Percentiles rank a stretch among this genome's conserved stretches.
These are phyloP conservation scores for Phenoliferia sp. DNA, from an alignment of 1,284 basidiomycete genomes.

Conservation along the genomic window DNA sequence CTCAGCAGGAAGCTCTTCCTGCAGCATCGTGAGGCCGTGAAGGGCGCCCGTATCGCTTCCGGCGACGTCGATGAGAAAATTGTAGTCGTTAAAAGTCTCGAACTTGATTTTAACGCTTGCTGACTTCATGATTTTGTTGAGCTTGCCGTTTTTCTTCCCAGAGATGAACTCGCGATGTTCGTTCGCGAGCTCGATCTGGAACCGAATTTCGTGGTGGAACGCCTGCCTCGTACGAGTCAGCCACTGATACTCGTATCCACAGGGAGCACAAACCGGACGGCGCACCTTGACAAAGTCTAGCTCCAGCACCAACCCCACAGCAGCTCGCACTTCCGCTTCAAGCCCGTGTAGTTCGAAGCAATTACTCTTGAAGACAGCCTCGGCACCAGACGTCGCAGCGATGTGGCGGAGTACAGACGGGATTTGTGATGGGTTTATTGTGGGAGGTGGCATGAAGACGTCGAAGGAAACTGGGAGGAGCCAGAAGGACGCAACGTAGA, in stretches of 20 bases:
- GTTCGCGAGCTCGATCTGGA: slow-evolving; percentile 96
- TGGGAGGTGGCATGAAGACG: slow-evolving; percentile 71
- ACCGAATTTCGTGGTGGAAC: slow-evolving; percentile 95
- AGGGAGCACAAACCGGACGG: neutral
- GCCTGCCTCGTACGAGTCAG: slow-evolving; percentile 48
- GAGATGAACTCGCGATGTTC: slow-evolving; percentile 98
- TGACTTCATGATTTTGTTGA: slow-evolving; percentile 97
- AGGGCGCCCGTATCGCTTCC: slow-evolving; percentile 70
- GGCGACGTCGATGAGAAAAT: slow-evolving; percentile 86
- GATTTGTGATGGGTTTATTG: slow-evolving; percentile 77
- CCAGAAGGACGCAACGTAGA: slow-evolving; percentile 94
- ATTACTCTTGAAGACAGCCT: slow-evolving; percentile 95
- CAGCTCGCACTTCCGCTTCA: slow-evolving; percentile 83
- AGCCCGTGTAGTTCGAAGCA: slow-evolving; percentile 97
- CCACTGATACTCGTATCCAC: neutral
- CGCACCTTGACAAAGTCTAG: slow-evolving; percentile 80
- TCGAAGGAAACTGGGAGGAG: slow-evolving; percentile 90
- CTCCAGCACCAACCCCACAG: slow-evolving; percentile 80
- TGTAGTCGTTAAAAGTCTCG: slow-evolving; percentile 97
- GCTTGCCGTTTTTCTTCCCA: slow-evolving; percentile 97
- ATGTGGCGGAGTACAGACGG: slow-evolving; percentile 81
- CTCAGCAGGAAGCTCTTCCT: slow-evolving; percentile 97
- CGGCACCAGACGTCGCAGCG: slow-evolving; percentile 79
- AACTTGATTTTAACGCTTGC: slow-evolving; percentile 98
- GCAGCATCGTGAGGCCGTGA: slow-evolving; percentile 80